phyloP scores from a whole-genome alignment of 129 eudicot species.

The Tagetes erecta region DNA sequence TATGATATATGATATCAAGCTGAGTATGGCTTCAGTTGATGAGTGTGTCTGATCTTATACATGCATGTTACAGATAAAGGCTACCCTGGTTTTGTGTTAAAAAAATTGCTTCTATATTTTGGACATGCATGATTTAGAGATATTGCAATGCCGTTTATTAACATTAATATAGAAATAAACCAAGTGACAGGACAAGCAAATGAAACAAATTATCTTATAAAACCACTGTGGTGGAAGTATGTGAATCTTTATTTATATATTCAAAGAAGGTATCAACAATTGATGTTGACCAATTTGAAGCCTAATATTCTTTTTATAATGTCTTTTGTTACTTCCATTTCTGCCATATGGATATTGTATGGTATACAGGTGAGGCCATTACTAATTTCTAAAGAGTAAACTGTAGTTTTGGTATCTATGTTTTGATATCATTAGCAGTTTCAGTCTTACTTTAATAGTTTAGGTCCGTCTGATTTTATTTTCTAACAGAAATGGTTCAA shows the following conservation, averaged over 20 bases:
- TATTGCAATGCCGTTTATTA: slow-evolving; percentile 23
- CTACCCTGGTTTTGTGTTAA: not conserved
- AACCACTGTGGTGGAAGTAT: not conserved
- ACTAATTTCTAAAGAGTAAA: no score
- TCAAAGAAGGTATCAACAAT: not conserved
- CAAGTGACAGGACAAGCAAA: not conserved
- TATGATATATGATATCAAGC: not conserved
- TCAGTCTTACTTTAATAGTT: no score
- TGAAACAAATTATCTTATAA: not conserved
- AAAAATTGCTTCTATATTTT: not conserved
- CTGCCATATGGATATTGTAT: no score
- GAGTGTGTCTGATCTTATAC: slow-evolving; percentile 12
- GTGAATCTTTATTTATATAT: no score
- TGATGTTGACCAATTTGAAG: not conserved
- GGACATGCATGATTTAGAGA: slow-evolving; percentile 15
- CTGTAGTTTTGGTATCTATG: no score
- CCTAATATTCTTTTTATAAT: no score
- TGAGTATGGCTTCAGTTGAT: slow-evolving; percentile 1
- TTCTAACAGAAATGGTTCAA: no score
- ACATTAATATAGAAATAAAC: not conserved
- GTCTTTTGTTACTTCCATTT: no score
- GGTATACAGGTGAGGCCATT: no score
- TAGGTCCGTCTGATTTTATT: no score
- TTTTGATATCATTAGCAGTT: no score
- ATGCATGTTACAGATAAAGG: not conserved